phyloP scores from a whole-genome alignment of 2,329 filamentous ascomycete species.

The Monilinia aucupariae region DNA sequence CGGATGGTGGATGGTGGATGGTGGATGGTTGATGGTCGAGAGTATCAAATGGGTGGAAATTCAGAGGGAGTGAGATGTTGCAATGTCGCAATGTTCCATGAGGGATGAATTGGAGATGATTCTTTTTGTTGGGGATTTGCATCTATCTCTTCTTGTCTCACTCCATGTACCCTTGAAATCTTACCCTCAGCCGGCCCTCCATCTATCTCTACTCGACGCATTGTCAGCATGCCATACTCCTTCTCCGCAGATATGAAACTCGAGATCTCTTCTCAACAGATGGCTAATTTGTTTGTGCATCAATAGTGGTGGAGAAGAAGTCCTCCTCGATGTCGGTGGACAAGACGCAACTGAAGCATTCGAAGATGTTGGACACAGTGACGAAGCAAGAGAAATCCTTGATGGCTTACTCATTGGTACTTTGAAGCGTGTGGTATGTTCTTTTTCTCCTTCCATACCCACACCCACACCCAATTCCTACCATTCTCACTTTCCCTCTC shows the following conservation, averaged over 20 bases:
- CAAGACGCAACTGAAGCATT: slow-evolving; percentile 97
- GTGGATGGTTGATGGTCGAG: not conserved
- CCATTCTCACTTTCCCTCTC: not conserved
- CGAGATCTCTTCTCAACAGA: not conserved
- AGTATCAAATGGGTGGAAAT: not conserved
- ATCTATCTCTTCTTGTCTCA: not conserved
- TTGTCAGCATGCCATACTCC: not conserved
- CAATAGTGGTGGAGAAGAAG: slow-evolving; percentile 90
- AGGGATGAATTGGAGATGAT: not conserved
- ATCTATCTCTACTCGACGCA: not conserved
- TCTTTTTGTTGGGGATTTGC: not conserved
- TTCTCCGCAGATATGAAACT: not conserved
- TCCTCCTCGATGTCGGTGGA: slow-evolving; percentile 89
- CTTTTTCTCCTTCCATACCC: slow-evolving; percentile 4
- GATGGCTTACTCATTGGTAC: slow-evolving; percentile 67
- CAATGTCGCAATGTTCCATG: not conserved
- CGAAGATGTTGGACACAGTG: slow-evolving; percentile 97
- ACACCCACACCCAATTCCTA: not conserved
- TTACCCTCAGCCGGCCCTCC: not conserved
- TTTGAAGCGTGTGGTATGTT: slow-evolving; percentile 73
- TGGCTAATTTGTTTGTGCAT: slow-evolving; percentile 21
- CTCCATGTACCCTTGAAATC: not conserved
- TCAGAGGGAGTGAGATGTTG: not conserved
- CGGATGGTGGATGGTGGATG: not conserved
- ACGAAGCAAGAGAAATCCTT: slow-evolving; percentile 94